Evolutionary conservation across 2,329 filamentous ascomycete species (phyloP), one percentile per base, ranked within the genome.

Genomic region (Hortaea werneckii): DNA sequence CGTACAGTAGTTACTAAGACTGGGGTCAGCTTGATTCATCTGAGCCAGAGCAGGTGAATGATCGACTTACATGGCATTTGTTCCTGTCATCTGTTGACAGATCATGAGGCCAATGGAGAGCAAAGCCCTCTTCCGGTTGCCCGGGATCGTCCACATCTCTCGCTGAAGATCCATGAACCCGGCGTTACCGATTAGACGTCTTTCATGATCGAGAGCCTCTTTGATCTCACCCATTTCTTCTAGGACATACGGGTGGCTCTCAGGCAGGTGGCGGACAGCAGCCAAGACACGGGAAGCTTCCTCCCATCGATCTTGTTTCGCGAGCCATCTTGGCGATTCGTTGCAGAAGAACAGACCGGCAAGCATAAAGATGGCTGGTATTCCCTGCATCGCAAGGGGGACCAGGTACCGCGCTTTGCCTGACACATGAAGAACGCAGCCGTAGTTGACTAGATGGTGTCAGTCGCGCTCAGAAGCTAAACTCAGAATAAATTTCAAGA

Each of bases 41-140:
- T n/a, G n/a, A n/a, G n/a, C n/a, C n/a, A n/a, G n/a, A n/a, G n/a
- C n/a, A n/a, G n/a, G n/a, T n/a, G n/a, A n/a, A n/a, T n/a, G n/a
- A n/a, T n/a, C n/a, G n/a, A n/a, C n/a, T n/a, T n/a, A n/a, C n/a
- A n/a, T n/a, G n/a, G n/a, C n/a, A n/a, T n/a, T n/a, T n/a, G n/a
- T n/a, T n/a, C n/a, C n/a, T n/a, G n/a, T n/a, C n/a, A n/a, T n/a
- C n/a, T n/a, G n/a, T n/a, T n/a, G n/a, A n/a, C n/a, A n/a, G n/a
- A n/a, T n/a, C n/a, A n/a, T n/a, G n/a, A n/a, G n/a, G n/a, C n/a
- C n/a, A n/a, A 80, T 67, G 30, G 79, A 74, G 28, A 90, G 72
- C 60, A 83, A 82, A 4, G 89, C 69, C 3, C 85, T 76, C 67
- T 88, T 88, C 3, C 84, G 67, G 65, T 89, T 89, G 59, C 76